Conservation (phyloP, 306 rosid species). For the Quercus dentata region DNA sequence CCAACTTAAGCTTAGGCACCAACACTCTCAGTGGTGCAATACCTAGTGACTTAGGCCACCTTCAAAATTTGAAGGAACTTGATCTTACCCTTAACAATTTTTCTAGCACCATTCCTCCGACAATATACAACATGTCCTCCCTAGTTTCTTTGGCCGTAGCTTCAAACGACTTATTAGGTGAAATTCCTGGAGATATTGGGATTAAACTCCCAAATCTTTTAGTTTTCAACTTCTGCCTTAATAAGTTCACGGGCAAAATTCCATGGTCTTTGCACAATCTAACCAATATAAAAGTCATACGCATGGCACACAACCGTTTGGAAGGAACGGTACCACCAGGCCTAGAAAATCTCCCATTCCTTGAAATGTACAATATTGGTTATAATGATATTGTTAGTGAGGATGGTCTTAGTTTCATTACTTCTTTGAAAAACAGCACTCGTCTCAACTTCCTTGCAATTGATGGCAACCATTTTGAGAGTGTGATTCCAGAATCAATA, state of each 20-base stretch:
- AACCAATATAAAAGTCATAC: constrained; percentile 45
- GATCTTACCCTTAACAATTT: constrained; percentile 53
- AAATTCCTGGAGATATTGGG: constrained; percentile 55
- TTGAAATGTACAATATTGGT: constrained; percentile 61
- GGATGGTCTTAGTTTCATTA: constrained; percentile 48
- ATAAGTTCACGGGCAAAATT: constrained; percentile 55
- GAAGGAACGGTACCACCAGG: constrained; percentile 79
- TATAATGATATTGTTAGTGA: constrained; percentile 46
- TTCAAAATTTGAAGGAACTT: constrained; percentile 45
- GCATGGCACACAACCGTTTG: constrained; percentile 43
- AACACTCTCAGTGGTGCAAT: constrained; percentile 56
- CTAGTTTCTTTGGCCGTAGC: constrained; percentile 50
- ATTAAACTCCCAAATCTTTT: constrained; percentile 57
- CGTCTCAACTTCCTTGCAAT: constrained; percentile 46
- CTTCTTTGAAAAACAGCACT: constrained; percentile 59
- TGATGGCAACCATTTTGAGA: constrained; percentile 54
- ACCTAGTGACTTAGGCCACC: constrained; percentile 47
- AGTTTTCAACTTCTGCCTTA: constrained; percentile 49
- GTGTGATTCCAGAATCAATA: constrained; percentile 59
- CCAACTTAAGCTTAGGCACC: constrained; percentile 47
- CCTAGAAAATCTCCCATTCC: constrained; percentile 59
- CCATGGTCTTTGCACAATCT: constrained; percentile 73
- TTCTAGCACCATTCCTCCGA: constrained; percentile 48
- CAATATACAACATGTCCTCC: constrained; percentile 57
- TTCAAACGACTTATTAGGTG: constrained; percentile 64